Percentiles rank a stretch among this genome's conserved stretches.
Conservation (phyloP, 768 basidiomycete species). For the Pulveroboletus frians region DNA sequence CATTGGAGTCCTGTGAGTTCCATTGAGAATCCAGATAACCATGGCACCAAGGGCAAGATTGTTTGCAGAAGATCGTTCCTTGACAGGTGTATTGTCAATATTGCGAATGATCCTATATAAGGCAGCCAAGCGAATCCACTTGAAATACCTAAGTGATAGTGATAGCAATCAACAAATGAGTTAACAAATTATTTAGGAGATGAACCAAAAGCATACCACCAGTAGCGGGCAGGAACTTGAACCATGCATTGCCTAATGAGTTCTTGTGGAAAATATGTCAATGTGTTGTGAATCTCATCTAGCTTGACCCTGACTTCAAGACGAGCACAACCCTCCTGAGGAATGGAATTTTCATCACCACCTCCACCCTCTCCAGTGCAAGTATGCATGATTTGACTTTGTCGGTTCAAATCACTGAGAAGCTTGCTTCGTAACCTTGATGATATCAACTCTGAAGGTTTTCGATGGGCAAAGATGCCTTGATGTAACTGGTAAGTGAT, state of each 20-base stretch:
- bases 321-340: background rate
- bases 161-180: too few relatives aligned
- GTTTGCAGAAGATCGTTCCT: background rate
- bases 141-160: constrained; percentile 2
- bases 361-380: too few relatives aligned
- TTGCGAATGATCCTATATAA: background rate
- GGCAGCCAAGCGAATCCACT: background rate
- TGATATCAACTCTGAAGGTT: background rate
- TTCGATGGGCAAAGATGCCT: background rate
- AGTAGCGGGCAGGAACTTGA: background rate
- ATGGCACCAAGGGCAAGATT: background rate
- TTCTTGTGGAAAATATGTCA: background rate
- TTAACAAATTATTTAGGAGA: too few relatives aligned
- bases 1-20: background rate
- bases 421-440: background rate
- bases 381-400: background rate
- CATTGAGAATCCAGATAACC: constrained; percentile 3
- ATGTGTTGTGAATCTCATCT: background rate
- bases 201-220: constrained; percentile 3
- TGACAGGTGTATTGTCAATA: background rate
- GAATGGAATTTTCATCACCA: background rate
- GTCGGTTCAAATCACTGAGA: background rate
- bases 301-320: background rate
- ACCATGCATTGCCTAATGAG: background rate
- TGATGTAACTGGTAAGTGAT: constrained; percentile 10